Percentiles rank a stretch among this genome's conserved stretches.
phyloP scores from a whole-genome alignment of 2,329 filamentous ascomycete genomes.

The Ceratocystis diversiconidia region DNA sequence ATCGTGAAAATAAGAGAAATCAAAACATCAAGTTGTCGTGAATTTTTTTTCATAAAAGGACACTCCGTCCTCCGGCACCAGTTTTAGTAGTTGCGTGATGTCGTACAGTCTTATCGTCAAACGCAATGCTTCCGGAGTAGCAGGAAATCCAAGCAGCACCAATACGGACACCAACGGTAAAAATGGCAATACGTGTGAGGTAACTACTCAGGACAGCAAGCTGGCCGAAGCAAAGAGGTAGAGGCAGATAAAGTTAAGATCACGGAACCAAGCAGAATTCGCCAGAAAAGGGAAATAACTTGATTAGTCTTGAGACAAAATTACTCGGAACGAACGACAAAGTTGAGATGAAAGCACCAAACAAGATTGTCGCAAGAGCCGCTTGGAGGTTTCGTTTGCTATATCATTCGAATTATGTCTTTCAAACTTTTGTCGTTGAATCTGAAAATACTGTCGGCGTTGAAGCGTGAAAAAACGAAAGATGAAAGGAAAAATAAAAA shows the following conservation, averaged over 20 bases:
- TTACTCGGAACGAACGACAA: conserved; percentile 2
- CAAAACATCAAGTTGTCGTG: neutral
- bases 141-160: neutral
- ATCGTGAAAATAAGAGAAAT: conserved; percentile 13
- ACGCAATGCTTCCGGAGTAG: neutral
- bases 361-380: conserved; percentile 9
- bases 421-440: neutral
- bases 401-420: neutral
- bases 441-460: neutral
- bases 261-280: too few relatives aligned
- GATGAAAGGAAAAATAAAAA: neutral
- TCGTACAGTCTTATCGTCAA: neutral
- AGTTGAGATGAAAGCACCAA: conserved; percentile 18
- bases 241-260: neutral
- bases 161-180: neutral
- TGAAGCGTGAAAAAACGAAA: neutral
- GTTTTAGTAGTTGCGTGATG: neutral
- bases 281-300: neutral
- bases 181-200: conserved; percentile 1
- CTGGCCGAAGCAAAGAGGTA: neutral
- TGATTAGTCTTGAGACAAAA: neutral
- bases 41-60: conserved; percentile 2
- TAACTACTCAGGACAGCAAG: neutral
- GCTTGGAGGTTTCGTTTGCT: neutral
- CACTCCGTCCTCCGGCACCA: neutral